Evolutionary conservation across 495 filamentous ascomycete genomes (phyloP).

Genomic region (Penicillium roqueforti): DNA sequence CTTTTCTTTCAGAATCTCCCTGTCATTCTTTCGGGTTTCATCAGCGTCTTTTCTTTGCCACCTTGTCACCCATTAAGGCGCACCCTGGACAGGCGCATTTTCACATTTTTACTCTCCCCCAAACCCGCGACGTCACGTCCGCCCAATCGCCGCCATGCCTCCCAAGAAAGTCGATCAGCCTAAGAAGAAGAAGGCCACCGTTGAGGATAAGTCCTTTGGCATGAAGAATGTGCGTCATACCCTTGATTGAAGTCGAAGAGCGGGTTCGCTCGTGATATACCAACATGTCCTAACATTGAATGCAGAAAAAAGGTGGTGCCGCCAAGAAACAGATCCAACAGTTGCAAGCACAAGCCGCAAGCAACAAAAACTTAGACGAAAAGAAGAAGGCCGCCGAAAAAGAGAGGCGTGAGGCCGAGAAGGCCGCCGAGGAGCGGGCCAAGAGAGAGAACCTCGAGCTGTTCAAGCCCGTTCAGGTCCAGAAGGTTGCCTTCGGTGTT

Average conservation of each 20-base stretch:
- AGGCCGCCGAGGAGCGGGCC: conserved; percentile 79
- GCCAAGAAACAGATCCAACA: conserved; percentile 87
- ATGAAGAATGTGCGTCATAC: conserved; percentile 82
- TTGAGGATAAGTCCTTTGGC: conserved; percentile 89
- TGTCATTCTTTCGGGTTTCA: conserved; percentile 19
- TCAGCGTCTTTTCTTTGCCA: conserved; percentile 16
- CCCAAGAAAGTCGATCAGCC: conserved; percentile 69
- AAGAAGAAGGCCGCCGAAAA: conserved; percentile 91
- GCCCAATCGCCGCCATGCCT: conserved; percentile 64
- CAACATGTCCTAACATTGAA: conserved; percentile 11
- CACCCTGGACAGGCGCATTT: conserved; percentile 21
- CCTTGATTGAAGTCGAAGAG: conserved; percentile 1
- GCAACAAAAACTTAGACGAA: conserved; percentile 72
- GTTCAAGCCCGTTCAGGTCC: conserved; percentile 90
- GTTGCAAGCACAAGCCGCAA: conserved; percentile 64
- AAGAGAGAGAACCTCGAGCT: conserved; percentile 74
- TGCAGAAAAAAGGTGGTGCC: conserved; percentile 83
- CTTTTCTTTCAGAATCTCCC: conserved; percentile 1
- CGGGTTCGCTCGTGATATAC: conserved; percentile 10
- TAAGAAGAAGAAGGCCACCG: conserved; percentile 69
- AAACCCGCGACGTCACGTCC: conserved; percentile 11
- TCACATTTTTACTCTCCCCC: conserved; percentile 18
- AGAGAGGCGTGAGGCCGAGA: conserved; percentile 75
- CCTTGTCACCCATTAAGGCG: conserved; percentile 8
- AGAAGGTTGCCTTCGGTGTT: conserved; percentile 96